Evolutionary conservation across 371 early-diverging fungal species (phyloP).

Genomic region (Synchytrium microbalum): DNA sequence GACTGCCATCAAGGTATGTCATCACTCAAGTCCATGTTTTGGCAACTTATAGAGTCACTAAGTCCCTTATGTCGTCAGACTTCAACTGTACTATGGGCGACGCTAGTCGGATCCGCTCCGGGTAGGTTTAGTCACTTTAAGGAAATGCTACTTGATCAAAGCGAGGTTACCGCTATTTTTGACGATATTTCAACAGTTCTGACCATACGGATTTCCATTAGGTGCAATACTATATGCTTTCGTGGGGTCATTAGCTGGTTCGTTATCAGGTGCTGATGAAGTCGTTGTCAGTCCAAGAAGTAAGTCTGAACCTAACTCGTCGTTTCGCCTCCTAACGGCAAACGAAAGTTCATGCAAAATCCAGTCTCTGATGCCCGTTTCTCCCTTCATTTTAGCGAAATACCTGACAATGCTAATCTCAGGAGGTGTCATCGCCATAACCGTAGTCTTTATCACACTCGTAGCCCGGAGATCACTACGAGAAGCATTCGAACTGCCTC

Average conservation of each 20-base stretch:
- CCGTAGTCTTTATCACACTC: slow-evolving; percentile 26
- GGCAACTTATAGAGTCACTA: no score
- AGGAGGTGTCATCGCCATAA: slow-evolving; percentile 10
- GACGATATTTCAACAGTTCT: slow-evolving; percentile 13
- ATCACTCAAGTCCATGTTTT: no score
- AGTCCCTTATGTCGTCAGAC: no score
- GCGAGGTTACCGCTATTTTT: slow-evolving; percentile 2
- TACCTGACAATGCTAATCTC: slow-evolving; percentile 16
- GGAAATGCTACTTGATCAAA: neutral
- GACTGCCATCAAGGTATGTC: slow-evolving; percentile 25
- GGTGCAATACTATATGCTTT: slow-evolving; percentile 17
- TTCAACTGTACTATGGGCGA: no score
- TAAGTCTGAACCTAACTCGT: slow-evolving; percentile 1
- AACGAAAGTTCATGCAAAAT: neutral
- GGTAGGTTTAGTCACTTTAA: neutral
- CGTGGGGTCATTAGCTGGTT: slow-evolving; percentile 22
- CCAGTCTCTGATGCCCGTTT: no score
- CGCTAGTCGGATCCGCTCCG: no score
- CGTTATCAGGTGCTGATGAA: slow-evolving; percentile 16
- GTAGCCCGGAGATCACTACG: slow-evolving; percentile 25
- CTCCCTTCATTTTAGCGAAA: slow-evolving; percentile 10
- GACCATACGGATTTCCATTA: slow-evolving; percentile 16
- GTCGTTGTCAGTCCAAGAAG: slow-evolving; percentile 11
- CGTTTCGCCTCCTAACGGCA: neutral
- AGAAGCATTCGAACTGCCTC: slow-evolving; percentile 12